Percentiles rank a stretch among this genome's conserved stretches.
Evolutionary conservation across 2,329 filamentous ascomycete genomes (phyloP).

Genomic region (Coleophoma crateriformis): DNA sequence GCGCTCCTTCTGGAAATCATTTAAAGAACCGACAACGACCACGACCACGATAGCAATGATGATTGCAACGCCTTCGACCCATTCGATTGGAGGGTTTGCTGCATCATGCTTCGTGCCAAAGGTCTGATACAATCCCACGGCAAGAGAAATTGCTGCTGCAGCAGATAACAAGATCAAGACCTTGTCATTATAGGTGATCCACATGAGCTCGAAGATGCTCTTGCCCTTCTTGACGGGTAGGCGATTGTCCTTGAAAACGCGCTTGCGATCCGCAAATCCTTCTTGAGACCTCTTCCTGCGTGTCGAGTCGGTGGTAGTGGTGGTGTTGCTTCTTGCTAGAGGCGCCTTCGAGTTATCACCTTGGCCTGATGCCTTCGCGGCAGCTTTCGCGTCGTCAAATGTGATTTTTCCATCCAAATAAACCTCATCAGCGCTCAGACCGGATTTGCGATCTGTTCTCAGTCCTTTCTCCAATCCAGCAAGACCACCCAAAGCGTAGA

Average conservation of each 20-base stretch:
- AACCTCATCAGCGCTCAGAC: conserved; percentile 66
- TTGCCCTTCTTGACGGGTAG: conserved; percentile 67
- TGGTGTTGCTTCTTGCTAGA: conserved; percentile 7
- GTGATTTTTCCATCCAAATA: conserved; percentile 55
- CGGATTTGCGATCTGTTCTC: conserved; percentile 56
- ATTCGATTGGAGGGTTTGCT: conserved; percentile 54
- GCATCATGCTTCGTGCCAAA: conserved; percentile 47
- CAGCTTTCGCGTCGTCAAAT: conserved; percentile 55
- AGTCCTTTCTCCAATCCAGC: conserved; percentile 69
- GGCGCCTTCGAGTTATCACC: conserved; percentile 23
- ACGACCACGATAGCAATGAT: conserved; percentile 73
- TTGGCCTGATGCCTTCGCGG: conserved; percentile 13
- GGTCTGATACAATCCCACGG: conserved; percentile 70
- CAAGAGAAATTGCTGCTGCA: conserved; percentile 68
- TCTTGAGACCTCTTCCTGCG: conserved; percentile 16
- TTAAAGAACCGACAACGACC: conserved; percentile 69
- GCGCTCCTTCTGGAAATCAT: conserved; percentile 78
- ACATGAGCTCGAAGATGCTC: conserved; percentile 62
- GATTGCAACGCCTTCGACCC: conserved; percentile 79
- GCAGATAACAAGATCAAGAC: conserved; percentile 67
- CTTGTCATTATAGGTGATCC: conserved; percentile 81
- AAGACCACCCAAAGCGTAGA: conserved; percentile 70
- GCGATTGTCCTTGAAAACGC: conserved; percentile 63
- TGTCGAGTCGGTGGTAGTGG: conserved; percentile 8
- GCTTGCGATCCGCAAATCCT: conserved; percentile 57